Evolutionary conservation across 2,329 filamentous ascomycete species (phyloP).

Genomic region (Cyclaneusma minus): DNA sequence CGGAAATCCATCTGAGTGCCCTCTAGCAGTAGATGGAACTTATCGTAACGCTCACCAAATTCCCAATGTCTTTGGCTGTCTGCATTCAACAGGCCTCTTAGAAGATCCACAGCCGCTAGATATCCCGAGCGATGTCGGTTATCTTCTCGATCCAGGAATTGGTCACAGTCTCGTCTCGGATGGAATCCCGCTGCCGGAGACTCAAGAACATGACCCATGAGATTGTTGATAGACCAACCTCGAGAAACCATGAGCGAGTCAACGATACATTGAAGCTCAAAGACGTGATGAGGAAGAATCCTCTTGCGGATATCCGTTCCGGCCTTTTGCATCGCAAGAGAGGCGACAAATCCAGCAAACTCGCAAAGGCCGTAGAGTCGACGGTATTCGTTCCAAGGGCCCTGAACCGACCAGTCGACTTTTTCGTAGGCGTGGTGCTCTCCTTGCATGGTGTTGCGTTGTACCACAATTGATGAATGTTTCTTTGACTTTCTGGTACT

Average conservation of each 20-base stretch:
- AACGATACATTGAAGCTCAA: conserved; percentile 33
- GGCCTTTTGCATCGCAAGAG: conserved; percentile 28
- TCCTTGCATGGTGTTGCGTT: conserved; percentile 20
- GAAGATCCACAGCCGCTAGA: conserved; percentile 14
- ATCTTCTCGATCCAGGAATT: conserved; percentile 24
- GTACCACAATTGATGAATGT: conserved; percentile 23
- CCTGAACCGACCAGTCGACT: conserved; percentile 26
- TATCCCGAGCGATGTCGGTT: conserved; percentile 17
- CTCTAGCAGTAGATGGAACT: conserved; percentile 10
- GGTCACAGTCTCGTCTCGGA: conserved; percentile 24
- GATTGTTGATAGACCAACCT: conserved; percentile 23
- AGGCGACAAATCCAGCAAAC: conserved; percentile 27
- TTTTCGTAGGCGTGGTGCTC: conserved; percentile 19
- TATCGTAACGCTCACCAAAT: conserved; percentile 5
- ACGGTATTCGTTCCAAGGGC: conserved; percentile 22
- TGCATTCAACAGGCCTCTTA: conserved; percentile 15
- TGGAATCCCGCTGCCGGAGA: conserved; percentile 21
- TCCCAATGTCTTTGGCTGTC: conserved; percentile 7
- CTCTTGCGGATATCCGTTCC: conserved; percentile 21
- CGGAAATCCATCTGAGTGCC: conserved; percentile 17
- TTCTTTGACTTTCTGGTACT: conserved; percentile 21
- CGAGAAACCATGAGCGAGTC: conserved; percentile 28
- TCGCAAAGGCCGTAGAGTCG: conserved; percentile 28
- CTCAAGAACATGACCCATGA: conserved; percentile 21
- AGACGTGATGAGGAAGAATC: conserved; percentile 31